Percentiles rank a stretch among this genome's conserved stretches.
Evolutionary conservation across 208 protist genomes (phyloP).

Genomic region (Wallacemonas sp.): DNA sequence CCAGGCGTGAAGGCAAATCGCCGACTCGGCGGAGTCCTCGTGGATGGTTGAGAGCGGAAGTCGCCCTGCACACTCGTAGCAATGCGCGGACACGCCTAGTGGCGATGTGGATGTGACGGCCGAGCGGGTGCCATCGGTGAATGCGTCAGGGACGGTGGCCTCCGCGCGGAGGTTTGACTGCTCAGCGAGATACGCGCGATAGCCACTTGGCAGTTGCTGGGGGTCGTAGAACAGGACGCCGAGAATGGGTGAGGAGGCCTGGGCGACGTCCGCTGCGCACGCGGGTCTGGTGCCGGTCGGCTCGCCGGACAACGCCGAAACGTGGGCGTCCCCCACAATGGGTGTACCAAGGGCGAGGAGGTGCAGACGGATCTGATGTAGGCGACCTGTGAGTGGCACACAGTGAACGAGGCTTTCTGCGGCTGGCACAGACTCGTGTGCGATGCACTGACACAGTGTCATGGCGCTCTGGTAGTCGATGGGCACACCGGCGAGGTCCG

Average conservation of each 20-base stretch:
- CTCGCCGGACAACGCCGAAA: no score
- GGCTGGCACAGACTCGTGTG: background rate
- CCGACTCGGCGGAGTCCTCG: constrained; percentile 26
- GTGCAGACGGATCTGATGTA: constrained; percentile 92
- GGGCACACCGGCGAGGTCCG: background rate
- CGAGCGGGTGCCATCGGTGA: no score
- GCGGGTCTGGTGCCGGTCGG: no score
- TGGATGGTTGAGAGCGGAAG: constrained; percentile 50
- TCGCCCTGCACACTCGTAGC: constrained; percentile 65
- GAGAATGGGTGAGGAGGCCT: background rate
- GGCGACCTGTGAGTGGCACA: constrained; percentile 87
- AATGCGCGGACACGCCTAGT: constrained; percentile 19
- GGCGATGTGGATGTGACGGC: background rate
- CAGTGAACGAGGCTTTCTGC: constrained; percentile 65
- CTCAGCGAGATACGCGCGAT: background rate
- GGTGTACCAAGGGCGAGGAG: constrained; percentile 64
- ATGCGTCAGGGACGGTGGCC: no score
- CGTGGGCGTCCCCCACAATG: constrained; percentile 83
- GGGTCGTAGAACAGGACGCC: background rate
- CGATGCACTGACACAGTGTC: constrained; percentile 41
- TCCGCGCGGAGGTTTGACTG: background rate
- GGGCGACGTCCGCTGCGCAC: no score
- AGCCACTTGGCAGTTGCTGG: background rate
- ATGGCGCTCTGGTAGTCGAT: constrained; percentile 11
- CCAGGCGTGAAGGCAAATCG: constrained; percentile 73